A percentile compares a stretch with the other conserved stretches of the same genome.
Conservation (phyloP, 306 rosid species). For the Dryas alaskensis region DNA sequence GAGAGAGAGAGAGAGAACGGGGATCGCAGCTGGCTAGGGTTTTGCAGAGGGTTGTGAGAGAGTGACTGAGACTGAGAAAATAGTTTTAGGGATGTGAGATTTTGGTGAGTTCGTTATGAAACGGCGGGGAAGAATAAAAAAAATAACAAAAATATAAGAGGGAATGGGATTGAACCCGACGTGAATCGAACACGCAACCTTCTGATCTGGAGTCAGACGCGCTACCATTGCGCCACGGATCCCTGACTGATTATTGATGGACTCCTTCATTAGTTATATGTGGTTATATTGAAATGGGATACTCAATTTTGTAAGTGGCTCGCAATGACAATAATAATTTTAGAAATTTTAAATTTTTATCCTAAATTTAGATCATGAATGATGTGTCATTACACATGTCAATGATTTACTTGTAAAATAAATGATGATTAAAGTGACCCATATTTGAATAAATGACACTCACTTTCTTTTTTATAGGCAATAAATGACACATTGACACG, state of each 20-base stretch:
- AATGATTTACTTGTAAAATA: no score
- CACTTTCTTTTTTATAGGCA: no score
- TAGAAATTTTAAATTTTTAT: no score
- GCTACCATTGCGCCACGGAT: conserved; percentile 97
- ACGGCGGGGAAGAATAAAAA: not conserved
- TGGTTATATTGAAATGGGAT: no score
- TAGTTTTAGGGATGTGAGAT: not conserved
- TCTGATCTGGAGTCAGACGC: conserved; percentile 98
- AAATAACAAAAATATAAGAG: rapidly evolving
- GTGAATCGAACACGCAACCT: conserved; percentile 94
- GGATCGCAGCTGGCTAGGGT: conserved; percentile 2
- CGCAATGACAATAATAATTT: no score
- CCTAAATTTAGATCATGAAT: no score
- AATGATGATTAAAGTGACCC: no score
- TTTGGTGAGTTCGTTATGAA: not conserved
- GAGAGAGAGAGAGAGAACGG: conserved; percentile 18
- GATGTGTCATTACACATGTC: no score
- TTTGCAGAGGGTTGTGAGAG: not conserved
- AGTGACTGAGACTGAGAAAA: not conserved
- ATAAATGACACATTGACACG: no score
- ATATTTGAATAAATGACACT: no score
- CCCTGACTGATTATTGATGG: conserved; percentile 7
- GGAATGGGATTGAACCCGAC: conserved; percentile 46
- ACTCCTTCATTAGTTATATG: no score
- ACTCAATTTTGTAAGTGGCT: no score